Conservation (phyloP, 1,284 basidiomycete species). For the Cutaneotrichosporon spelunceum region DNA sequence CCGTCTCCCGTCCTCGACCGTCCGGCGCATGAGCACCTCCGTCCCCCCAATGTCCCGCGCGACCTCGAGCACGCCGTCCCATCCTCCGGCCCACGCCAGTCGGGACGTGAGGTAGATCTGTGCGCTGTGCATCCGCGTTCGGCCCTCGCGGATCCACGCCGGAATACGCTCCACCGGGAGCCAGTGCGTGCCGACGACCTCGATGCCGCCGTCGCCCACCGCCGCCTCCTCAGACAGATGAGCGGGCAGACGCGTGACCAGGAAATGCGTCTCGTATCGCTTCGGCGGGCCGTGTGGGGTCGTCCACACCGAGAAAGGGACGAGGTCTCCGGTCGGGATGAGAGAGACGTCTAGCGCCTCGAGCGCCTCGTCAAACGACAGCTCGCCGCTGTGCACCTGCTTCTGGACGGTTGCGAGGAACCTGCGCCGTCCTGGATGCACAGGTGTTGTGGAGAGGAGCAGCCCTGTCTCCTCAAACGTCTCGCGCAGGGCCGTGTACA, state of each 20-base stretch:
- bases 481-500: slow-evolving; percentile 14
- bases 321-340: background rate
- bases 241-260: slow-evolving; percentile 9
- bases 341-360: background rate
- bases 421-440: background rate
- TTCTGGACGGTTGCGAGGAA: slow-evolving; percentile 2
- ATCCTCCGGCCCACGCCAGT: background rate
- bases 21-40: background rate
- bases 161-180: background rate
- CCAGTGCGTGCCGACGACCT: slow-evolving; percentile 4
- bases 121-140: background rate
- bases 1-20: background rate
- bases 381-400: slow-evolving; percentile 10
- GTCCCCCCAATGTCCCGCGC: background rate
- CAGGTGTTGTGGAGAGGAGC: slow-evolving; percentile 1
- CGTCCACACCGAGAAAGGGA: slow-evolving; percentile 15
- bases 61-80: background rate
- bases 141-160: background rate
- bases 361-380: slow-evolving; percentile 6
- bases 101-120: slow-evolving; percentile 1
- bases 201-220: slow-evolving; percentile 1
- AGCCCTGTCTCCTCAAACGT: slow-evolving; percentile 19
- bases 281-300: slow-evolving; percentile 4
- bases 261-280: slow-evolving; percentile 18
- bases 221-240: background rate